Percentiles rank a stretch among this genome's conserved stretches.
These are phyloP conservation scores for Trypethelium eluteriae DNA, from an alignment of 495 filamentous ascomycete species.

Conservation along the genomic window DNA sequence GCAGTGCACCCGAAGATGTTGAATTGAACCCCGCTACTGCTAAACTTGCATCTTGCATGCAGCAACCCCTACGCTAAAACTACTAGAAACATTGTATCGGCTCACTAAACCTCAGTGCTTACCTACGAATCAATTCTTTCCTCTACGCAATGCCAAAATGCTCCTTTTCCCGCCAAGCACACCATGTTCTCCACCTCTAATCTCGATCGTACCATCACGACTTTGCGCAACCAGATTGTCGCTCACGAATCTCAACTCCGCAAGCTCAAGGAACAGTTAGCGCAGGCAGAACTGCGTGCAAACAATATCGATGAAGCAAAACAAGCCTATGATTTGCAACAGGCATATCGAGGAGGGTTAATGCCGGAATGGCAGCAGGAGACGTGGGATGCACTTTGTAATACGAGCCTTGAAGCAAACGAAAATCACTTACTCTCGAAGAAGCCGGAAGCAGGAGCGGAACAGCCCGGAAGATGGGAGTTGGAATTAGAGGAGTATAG, in stretches of 20 bases:
- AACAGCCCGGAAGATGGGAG: slow-evolving; percentile 47
- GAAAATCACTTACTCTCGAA: not conserved
- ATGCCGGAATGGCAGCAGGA: slow-evolving; percentile 28
- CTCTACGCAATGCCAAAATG: not conserved
- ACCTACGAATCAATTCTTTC: not conserved
- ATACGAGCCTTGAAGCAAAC: not conserved
- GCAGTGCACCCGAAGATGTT: too few relatives aligned
- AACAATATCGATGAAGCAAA: not conserved
- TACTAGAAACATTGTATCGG: too few relatives aligned
- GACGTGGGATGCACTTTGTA: slow-evolving; percentile 21
- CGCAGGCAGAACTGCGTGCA: slow-evolving; percentile 27
- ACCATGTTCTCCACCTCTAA: not conserved
- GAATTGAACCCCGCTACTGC: too few relatives aligned
- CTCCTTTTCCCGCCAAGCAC: not conserved
- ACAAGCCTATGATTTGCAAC: slow-evolving; percentile 3
- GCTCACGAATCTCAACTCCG: slow-evolving; percentile 29
- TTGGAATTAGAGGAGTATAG: slow-evolving; percentile 61
- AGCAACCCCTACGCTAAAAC: too few relatives aligned
- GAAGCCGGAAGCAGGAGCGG: not conserved
- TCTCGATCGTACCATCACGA: slow-evolving; percentile 16
- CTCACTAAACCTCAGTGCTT: not conserved
- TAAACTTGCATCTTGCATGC: too few relatives aligned
- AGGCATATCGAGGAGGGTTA: slow-evolving; percentile 26
- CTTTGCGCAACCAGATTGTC: slow-evolving; percentile 28
- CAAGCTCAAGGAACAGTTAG: slow-evolving; percentile 27